Percentiles rank a stretch among this genome's conserved stretches.
phyloP scores from a whole-genome alignment of 495 filamentous ascomycete species.

The Apodospora peruviana region DNA sequence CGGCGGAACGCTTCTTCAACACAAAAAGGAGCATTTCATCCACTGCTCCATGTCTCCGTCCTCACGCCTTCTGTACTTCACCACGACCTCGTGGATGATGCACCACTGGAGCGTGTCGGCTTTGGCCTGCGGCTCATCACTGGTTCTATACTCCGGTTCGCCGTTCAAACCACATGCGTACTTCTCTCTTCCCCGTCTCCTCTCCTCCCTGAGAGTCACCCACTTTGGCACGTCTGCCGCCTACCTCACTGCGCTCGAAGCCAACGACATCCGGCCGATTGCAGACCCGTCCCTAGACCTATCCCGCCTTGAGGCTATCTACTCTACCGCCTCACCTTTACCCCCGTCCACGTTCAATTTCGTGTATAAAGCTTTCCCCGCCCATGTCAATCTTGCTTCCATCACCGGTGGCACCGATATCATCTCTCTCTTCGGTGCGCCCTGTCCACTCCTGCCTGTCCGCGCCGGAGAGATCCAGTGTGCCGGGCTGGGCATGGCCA shows the following conservation, averaged over 20 bases:
- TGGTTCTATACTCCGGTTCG: constrained; percentile 84
- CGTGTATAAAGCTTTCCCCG: constrained; percentile 73
- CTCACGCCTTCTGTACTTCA: constrained; percentile 64
- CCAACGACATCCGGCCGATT: constrained; percentile 62
- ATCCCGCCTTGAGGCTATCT: constrained; percentile 67
- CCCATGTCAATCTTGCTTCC: constrained; percentile 69
- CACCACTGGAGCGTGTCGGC: constrained; percentile 91
- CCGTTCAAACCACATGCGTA: constrained; percentile 60
- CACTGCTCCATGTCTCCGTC: constrained; percentile 63
- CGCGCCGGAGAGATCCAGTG: constrained; percentile 86
- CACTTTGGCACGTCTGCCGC: constrained; percentile 92
- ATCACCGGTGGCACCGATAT: constrained; percentile 93
- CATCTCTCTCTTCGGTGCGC: constrained; percentile 84
- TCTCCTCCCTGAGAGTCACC: constrained; percentile 54
- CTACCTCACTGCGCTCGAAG: constrained; percentile 87
- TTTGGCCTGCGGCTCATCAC: constrained; percentile 69
- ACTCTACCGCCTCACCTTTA: constrained; percentile 86
- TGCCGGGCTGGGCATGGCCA: constrained; percentile 84
- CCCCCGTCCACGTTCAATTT: constrained; percentile 91
- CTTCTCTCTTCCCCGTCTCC: constrained; percentile 35
- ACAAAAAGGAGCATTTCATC: constrained; percentile 88
- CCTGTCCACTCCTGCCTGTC: constrained; percentile 81
- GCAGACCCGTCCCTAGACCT: constrained; percentile 45
- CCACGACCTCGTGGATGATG: constrained; percentile 96
- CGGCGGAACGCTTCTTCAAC: constrained; percentile 81